Base-by-base conservation (phyloP, 163 green algal genomes). In the Smithsoniella earleae region DNA sequence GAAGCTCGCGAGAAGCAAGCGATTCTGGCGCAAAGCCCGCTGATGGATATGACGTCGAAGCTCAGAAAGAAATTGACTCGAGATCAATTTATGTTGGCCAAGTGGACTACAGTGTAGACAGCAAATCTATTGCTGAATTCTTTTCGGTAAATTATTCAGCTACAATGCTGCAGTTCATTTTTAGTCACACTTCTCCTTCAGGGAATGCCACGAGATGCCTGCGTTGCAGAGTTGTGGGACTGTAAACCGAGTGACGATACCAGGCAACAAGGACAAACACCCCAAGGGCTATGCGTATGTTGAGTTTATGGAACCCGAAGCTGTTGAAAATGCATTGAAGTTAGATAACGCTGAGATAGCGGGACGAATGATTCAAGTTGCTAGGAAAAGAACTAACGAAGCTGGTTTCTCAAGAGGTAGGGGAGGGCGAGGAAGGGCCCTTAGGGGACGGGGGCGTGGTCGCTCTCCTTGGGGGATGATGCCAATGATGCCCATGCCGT, bases 191-290 rank as follows among this genome's bases (percentile, higher is more conserved):
- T 22, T 34, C 33, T 66, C n/a, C n/a, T n/a, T n/a, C n/a, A n/a
- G n/a, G n/a, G n/a, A n/a, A n/a, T n/a, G n/a, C n/a, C n/a, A n/a
- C n/a, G n/a, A n/a, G n/a, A n/a, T n/a, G n/a, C n/a, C n/a, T n/a
- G n/a, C 73, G 62, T 79, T 86, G 75, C 82, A 93, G 83, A 80
- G 76, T 16, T 99, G 94, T 78, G 94, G 94, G n/a, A 97, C 92
- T 0, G 92, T 99, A 36, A 98, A 99, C 82, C 87, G 94, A 16
- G 94, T 99, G 16, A 99, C 94, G 46, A 98, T 99, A 62, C 82
- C 97, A 16, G 58, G 58, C 27, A 69, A 69, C 58, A 69, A 69
- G 43, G 58, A 69, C 34, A 69, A 69, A 13, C 58, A 69, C 43
- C 58, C 58, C 31, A 69, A 87, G 85, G 90, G 89, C 33, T 98